Base-by-base conservation (phyloP, 148 eudicot species). In the Arctostaphylos glauca region DNA sequence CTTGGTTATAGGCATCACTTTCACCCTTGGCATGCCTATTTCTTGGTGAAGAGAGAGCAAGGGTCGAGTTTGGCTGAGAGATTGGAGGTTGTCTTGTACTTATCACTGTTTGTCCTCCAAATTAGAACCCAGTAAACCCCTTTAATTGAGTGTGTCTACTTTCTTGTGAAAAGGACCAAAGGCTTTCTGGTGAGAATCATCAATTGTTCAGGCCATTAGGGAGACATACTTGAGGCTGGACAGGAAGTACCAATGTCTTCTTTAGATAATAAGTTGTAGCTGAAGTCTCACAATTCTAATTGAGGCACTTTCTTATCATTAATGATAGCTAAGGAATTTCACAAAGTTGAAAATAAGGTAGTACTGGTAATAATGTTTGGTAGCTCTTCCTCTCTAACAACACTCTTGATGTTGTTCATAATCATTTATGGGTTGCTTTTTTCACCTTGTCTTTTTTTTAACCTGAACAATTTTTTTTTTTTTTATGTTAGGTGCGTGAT, bases 401-500 rank as follows among this genome's bases (percentile, higher is more conserved):
- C 38, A 31, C 12, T 9, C 55, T 74, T 47, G 53, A 48, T 49
- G 52, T 74, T 47, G 48, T 56, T 56, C 14, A 41, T 41, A 38
- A 18, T 41, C 25, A 25, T 64, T 0, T 4, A 9, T 64, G 70
- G 4, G 9, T 10, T 21, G 38, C 68, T 62, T 62, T 62, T n/a
- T n/a, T 62, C 68, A 62, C 38, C 21, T 62, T 64, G 15, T 23
- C 9, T 64, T 23, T 9, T 64, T 38, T 72, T 44, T 72, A 44
- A 68, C 38, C 76, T 44, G n/a, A 10, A 16, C 2, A 18, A 60
- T 31, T 60, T 12, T 52, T 52, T 52, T 9, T 52, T 52, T 52
- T 31, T 31, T 31, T 31, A 60, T 91, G 80, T 21, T 84, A 96
- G 98, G 98, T 94, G 68, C 88, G 98, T 84, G 98, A 96, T 93